Base-by-base conservation (phyloP, 768 basidiomycete genomes). In the Trametes cubensis region DNA sequence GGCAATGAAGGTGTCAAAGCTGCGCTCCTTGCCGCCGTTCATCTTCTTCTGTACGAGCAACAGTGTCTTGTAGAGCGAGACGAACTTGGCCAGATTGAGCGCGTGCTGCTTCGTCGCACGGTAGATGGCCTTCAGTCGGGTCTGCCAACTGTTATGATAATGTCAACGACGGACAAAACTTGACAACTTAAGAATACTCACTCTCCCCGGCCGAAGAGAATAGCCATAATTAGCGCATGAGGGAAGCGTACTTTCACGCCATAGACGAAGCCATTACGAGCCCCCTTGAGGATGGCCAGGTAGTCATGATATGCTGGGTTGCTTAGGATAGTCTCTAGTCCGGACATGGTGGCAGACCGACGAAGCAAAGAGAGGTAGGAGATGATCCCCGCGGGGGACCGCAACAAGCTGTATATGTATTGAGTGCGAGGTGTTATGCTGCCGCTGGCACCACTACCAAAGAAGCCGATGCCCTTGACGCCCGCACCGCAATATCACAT, bases 161-260 rank as follows among this genome's bases (percentile, higher is more conserved):
- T 67, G 57, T 28, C 55, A 58, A 64, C 42, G 45, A 53, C 25
- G 17, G 41, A 21, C 62, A 70, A 58, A 64, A 3, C 17, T 28
- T 23, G 13, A 15, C n/a, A 6, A 23, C 25, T n/a, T 28, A 28
- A 41, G 39, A 63, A 63, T 26, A 85, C 93, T 74, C 68, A 97
- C 94, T 91, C 85, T 78, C 94, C 94, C 50, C 89, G 84, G 34
- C 94, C 94, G 70, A 98, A 98, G 44, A 98, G 79, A 62, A 97
- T 84, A 23, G 94, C 90, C 95, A 98, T 98, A 52, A 98, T 89
- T 28, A 98, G 79, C 1, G 96, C 96, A 82, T 98, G 96, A 41
- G 96, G 96, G 69, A 96, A 95, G 45, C 94, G 80, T 64, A 96
- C 89, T 77, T 94, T 94, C 67, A 89, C 90, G 40, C 93, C 93